Base-by-base conservation (phyloP, 352 stramenopile species). In the Globisporangium takayamanum region DNA sequence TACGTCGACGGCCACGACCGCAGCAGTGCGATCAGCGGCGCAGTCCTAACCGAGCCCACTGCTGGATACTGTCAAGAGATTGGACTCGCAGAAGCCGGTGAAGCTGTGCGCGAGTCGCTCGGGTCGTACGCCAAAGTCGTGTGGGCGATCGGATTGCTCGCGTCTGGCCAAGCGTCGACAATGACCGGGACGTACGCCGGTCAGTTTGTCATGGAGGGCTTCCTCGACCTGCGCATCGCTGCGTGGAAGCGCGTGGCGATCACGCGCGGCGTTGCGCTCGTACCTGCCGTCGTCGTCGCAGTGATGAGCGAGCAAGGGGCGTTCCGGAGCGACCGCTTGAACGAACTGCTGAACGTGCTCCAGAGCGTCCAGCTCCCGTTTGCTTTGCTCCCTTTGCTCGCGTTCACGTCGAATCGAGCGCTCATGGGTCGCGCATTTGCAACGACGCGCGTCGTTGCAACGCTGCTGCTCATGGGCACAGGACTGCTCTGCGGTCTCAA, bases 161-260 rank as follows among this genome's bases (percentile, higher is more conserved):
- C 93, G 1, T 94, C 93, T 0, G 92, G 92, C 7, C 89, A 97
- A 59, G 87, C 78, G 47, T 89, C 75, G 15, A 96, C 90, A 5
- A 97, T 98, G 78, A 97, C 93, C 1, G 93, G 88, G 7, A 98
- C 93, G 15, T 98, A 96, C 63, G 90, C 93, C 3, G 92, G 92
- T 7, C 93, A 98, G 69, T 97, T 96, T 48, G 85, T 98, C 22
- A 98, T 97, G 84, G 88, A 97, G 55, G 93, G 89, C 14, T 98
- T 98, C 65, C 61, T 98, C 12, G 66, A 96, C 47, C 72, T 97
- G 12, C 67, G 78, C 41, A 79, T 97, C 37, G 65, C 81, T 2
- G 72, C 88, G 2, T 95, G 88, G 78, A 74, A 88, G 53, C 76
- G 94, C 37, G 86, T 94, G 7, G 84, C 87, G 5, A 59, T 97